A percentile compares a stretch with the other conserved stretches of the same genome.
Conservation (phyloP, 768 basidiomycete species). For the Tylopilus rubrobrunneus region DNA sequence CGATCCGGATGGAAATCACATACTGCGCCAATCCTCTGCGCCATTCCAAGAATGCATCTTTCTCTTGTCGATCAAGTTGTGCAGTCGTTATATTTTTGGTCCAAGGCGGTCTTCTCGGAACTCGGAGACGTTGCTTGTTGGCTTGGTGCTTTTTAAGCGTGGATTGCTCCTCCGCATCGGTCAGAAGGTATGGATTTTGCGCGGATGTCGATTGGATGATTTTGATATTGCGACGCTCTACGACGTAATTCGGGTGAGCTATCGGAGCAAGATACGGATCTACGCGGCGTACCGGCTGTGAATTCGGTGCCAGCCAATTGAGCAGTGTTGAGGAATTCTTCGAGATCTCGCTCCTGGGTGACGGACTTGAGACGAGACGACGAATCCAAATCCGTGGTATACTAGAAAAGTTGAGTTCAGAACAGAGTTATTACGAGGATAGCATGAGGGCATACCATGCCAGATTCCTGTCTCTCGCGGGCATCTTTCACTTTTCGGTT, state of each 20-base stretch:
- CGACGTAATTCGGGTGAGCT: slow-evolving; percentile 2
- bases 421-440: neutral
- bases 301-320: slow-evolving; percentile 95
- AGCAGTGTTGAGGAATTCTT: slow-evolving; percentile 94
- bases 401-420: slow-evolving; percentile 39
- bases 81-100: slow-evolving; percentile 70
- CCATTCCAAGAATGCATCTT: slow-evolving; percentile 91
- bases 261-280: neutral
- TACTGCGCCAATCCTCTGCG: slow-evolving; percentile 87
- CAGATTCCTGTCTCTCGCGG: slow-evolving; percentile 39
- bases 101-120: slow-evolving; percentile 91
- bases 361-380: slow-evolving; percentile 78
- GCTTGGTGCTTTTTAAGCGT: slow-evolving; percentile 70
- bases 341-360: slow-evolving; percentile 93
- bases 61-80: slow-evolving; percentile 86
- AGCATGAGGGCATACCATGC: slow-evolving; percentile 48
- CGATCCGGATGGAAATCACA: slow-evolving; percentile 29
- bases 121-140: slow-evolving; percentile 71
- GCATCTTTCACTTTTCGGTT: slow-evolving; percentile 65
- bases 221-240: slow-evolving; percentile 78
- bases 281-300: slow-evolving; percentile 68
- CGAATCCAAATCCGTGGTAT: slow-evolving; percentile 68
- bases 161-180: slow-evolving; percentile 74
- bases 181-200: slow-evolving; percentile 85
- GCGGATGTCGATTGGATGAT: slow-evolving; percentile 55